Evolutionary conservation across 768 basidiomycete species (phyloP).

Genomic region (Suillus sp.): DNA sequence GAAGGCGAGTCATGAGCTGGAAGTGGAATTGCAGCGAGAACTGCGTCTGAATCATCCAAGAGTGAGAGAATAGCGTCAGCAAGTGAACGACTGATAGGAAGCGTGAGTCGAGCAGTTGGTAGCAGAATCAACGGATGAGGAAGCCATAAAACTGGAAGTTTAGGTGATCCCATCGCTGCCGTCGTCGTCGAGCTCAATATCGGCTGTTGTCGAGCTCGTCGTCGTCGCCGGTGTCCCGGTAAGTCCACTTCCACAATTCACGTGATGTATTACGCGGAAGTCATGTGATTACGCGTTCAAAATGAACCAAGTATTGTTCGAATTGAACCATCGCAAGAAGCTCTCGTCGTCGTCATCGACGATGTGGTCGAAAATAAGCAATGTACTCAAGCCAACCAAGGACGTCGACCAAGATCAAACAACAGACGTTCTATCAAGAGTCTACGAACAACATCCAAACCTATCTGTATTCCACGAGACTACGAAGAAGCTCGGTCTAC

Average conservation of each 20-base stretch:
- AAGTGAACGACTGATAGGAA: constrained; percentile 62
- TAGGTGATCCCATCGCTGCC: constrained; percentile 31
- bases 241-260: constrained; percentile 21
- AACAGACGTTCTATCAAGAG: constrained; percentile 48
- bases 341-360: not conserved
- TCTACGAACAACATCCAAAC: constrained; percentile 64
- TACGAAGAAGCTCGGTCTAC: constrained; percentile 33
- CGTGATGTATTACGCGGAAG: not conserved
- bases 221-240: not conserved
- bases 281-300: constrained; percentile 7
- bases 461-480: constrained; percentile 54
- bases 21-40: constrained; percentile 68
- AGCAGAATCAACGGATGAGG: constrained; percentile 73
- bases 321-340: constrained; percentile 5
- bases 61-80: constrained; percentile 69
- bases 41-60: constrained; percentile 66
- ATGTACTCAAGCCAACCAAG: constrained; percentile 47
- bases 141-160: constrained; percentile 68
- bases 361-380: constrained; percentile 69
- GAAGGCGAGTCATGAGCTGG: constrained; percentile 24
- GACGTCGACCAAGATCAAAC: constrained; percentile 20
- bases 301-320: constrained; percentile 6
- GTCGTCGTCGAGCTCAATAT: not conserved
- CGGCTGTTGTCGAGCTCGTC: not conserved
- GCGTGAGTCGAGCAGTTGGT: constrained; percentile 67